Conservation (phyloP, 2,329 filamentous ascomycete species). For the Claviceps maximensis region DNA sequence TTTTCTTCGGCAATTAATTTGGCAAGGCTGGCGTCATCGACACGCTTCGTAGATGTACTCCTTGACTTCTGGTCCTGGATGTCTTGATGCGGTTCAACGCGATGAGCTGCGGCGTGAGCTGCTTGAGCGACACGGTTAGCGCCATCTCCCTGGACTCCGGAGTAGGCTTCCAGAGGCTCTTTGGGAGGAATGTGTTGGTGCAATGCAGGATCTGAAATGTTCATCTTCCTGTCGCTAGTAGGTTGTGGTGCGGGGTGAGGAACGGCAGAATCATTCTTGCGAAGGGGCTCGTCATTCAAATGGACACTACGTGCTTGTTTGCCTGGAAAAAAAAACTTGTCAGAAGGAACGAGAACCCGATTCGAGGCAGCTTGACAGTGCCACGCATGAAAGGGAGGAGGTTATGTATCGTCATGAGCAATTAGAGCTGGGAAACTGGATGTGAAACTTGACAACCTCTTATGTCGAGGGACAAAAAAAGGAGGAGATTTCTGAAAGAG, state of each 20-base stretch:
- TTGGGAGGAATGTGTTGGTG: slow-evolving; percentile 25
- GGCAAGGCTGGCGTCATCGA: slow-evolving; percentile 59
- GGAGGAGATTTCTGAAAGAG: background rate
- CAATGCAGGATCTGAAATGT: slow-evolving; percentile 29
- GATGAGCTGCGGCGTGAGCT: slow-evolving; percentile 49
- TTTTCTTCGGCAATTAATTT: slow-evolving; percentile 87
- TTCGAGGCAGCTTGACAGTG: background rate
- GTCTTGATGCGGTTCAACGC: slow-evolving; percentile 48
- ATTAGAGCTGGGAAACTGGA: background rate
- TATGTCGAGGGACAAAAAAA: background rate
- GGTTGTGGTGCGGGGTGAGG: slow-evolving; percentile 40
- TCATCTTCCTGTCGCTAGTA: slow-evolving; percentile 38
- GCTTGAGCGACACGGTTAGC: slow-evolving; percentile 59
- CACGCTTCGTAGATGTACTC: slow-evolving; percentile 18
- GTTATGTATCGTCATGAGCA: slow-evolving; percentile 6
- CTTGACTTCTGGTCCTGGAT: slow-evolving; percentile 15
- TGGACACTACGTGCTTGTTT: slow-evolving; percentile 72
- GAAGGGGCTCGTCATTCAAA: slow-evolving; percentile 33
- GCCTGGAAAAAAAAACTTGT: slow-evolving; percentile 31
- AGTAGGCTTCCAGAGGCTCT: slow-evolving; percentile 47
- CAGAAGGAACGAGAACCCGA: background rate
- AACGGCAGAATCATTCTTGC: slow-evolving; percentile 38
- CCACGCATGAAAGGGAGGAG: background rate
- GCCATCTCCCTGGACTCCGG: slow-evolving; percentile 42
- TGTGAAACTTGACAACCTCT: background rate